A percentile compares a stretch with the other conserved stretches of the same genome.
phyloP scores from a whole-genome alignment of 192 early-diverging fungal genomes.

The Coemansia sp. region DNA sequence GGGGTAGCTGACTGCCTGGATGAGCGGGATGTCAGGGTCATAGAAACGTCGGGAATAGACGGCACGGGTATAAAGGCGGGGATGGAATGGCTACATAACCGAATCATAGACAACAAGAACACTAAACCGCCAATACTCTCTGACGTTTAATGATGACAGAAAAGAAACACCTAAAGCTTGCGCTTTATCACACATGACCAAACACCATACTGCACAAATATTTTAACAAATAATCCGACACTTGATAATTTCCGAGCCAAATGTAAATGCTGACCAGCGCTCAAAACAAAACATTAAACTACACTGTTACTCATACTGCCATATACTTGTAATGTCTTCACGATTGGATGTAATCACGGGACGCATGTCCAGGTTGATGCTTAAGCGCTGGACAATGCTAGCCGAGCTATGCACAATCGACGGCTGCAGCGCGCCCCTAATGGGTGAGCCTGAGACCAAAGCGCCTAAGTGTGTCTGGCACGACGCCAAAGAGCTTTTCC shows the following conservation, averaged over 20 bases:
- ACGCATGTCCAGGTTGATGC: conserved; percentile 49
- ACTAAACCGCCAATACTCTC: conserved; percentile 69
- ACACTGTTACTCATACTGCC: not conserved
- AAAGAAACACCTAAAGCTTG: not conserved
- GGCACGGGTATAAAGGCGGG: conserved; percentile 78
- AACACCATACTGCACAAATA: not conserved
- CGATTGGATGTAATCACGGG: conserved; percentile 34
- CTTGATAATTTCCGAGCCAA: not conserved
- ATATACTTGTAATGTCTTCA: conserved; percentile 15
- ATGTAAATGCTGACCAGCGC: not conserved
- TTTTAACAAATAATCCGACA: not conserved
- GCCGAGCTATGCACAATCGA: conserved; percentile 29
- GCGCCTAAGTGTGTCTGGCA: conserved; percentile 45
- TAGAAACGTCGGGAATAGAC: conserved; percentile 55
- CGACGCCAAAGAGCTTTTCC: conserved; percentile 35
- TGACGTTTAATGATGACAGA: not conserved
- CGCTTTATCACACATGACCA: not conserved
- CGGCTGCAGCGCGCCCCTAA: conserved; percentile 37
- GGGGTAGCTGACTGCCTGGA: conserved; percentile 79
- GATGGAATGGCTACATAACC: conserved; percentile 86
- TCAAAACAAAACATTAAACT: not conserved
- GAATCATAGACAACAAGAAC: conserved; percentile 78
- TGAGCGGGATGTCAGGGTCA: conserved; percentile 81
- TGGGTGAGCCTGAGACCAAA: conserved; percentile 34
- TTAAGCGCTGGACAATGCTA: conserved; percentile 49